Percentiles rank a stretch among this genome's conserved stretches.
These are phyloP conservation scores for Mediolabrus comicus DNA, from an alignment of 108 stramenopile species.

Conservation along the genomic window DNA sequence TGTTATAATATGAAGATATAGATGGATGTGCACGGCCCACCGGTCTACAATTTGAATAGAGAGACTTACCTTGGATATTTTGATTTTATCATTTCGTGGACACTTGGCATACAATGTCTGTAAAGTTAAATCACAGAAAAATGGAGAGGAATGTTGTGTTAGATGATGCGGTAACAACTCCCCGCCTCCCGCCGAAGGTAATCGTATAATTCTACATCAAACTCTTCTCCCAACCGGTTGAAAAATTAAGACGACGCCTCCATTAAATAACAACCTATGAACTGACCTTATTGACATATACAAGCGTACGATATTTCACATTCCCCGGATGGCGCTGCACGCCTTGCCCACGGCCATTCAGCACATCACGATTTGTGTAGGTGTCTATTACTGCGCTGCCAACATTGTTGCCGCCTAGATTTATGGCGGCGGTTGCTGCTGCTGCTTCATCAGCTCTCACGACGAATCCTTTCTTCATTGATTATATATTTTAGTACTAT, in stretches of 20 bases:
- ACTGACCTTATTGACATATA: conserved; percentile 37
- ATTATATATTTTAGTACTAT: too few relatives aligned
- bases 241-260: too few relatives aligned
- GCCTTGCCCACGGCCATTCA: conserved; percentile 45
- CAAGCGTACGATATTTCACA: conserved; percentile 39
- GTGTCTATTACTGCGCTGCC: too few relatives aligned
- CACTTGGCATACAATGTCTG: conserved; percentile 38
- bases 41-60: neutral
- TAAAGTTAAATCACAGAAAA: neutral
- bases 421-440: too few relatives aligned
- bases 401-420: too few relatives aligned
- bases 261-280: too few relatives aligned
- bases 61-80: conserved; percentile 36
- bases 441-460: too few relatives aligned
- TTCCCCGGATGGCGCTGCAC: conserved; percentile 50
- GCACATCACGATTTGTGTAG: conserved; percentile 39
- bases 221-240: too few relatives aligned
- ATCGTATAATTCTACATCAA: too few relatives aligned
- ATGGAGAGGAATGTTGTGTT: neutral
- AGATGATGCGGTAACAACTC: neutral
- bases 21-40: neutral
- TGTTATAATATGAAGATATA: neutral
- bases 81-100: conserved; percentile 30
- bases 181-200: too few relatives aligned
- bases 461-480: too few relatives aligned